phyloP scores from a whole-genome alignment of 305 asterid genomes.

The Salvia sclarea region DNA sequence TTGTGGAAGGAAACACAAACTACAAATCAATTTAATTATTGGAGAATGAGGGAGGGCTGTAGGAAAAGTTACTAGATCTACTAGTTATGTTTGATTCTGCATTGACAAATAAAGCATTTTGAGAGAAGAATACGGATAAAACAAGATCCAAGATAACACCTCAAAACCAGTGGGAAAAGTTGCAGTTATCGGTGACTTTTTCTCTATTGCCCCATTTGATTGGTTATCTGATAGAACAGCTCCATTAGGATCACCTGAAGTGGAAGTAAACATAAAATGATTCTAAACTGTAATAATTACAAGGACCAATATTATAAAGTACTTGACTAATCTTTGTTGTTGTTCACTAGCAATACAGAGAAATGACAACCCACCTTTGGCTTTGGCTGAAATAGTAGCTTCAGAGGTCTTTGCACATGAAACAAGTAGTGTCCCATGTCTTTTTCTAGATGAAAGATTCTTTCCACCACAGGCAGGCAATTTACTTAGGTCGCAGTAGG shows the following conservation, averaged over 20 bases:
- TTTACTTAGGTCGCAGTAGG: constrained; percentile 39
- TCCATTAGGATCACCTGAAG: constrained; percentile 55
- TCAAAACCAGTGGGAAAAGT: constrained; percentile 75
- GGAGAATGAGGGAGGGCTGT: not conserved
- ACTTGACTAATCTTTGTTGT: not conserved
- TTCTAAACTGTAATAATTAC: constrained; percentile 14
- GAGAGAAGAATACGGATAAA: constrained; percentile 19
- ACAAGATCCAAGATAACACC: constrained; percentile 42
- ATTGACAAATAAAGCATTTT: constrained; percentile 10
- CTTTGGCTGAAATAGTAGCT: constrained; percentile 46
- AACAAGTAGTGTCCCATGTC: constrained; percentile 43
- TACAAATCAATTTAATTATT: constrained; percentile 9
- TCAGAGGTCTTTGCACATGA: constrained; percentile 68
- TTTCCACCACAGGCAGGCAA: constrained; percentile 44
- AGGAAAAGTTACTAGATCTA: constrained; percentile 21
- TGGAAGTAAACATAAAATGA: constrained; percentile 28
- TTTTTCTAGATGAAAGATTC: constrained; percentile 41
- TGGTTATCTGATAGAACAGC: constrained; percentile 50
- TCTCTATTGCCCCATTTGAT: constrained; percentile 43
- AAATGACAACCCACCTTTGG: constrained; percentile 49
- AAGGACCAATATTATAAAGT: constrained; percentile 1
- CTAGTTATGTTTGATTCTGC: constrained; percentile 24
- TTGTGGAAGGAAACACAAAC: not conserved
- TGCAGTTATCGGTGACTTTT: constrained; percentile 42
- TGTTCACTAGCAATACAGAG: constrained; percentile 15